Evolutionary conservation across 352 stramenopile species (phyloP), one percentile per base, ranked within the genome.

Genomic region (Phytopythium sindhum): DNA sequence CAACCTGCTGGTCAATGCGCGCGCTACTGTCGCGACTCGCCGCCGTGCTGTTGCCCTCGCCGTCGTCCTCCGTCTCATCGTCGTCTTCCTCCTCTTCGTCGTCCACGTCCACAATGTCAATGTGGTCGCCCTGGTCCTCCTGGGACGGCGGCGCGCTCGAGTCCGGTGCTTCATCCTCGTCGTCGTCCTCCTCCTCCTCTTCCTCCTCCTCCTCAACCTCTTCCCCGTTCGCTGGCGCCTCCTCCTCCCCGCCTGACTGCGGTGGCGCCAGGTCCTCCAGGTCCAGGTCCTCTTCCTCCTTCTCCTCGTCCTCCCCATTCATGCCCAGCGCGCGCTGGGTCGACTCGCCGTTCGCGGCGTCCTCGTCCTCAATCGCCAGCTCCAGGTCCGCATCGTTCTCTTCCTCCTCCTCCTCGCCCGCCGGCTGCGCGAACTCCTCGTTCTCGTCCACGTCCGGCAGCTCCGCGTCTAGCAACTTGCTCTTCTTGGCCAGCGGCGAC

Each of bases 361-460:
- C 41, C 21, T 61, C 54, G 17, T 37, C 61, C 6, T 6, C 45
- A 4, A 37, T 51, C 23, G 54, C 53, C 23, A 67, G 60, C 2
- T 45, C 60, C 26, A 66, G 57, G 10, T 57, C 66, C 31, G 60
- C 68, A 51, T 78, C 68, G 54, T 74, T 48, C 37, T 78, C 65
- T 55, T 70, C 65, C 9, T 56, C 35, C 19, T 58, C 42, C 2
- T 63, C 33, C 10, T 64, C 61, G 0, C 66, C 60, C 2, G 66
- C 68, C 28, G 78, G 50, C 26, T 68, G 64, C 11, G 68, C 64
- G 39, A 79, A 75, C 44, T 81, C 50, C 51, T 78, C 77, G 12
- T 74, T 64, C 41, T 78, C 80, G 54, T 89, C 75, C 60, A 78
- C 73, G 64, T 86, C 79, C 0, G 75, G 77, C 31, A 85, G 69